Conservation (phyloP, 1,284 basidiomycete genomes). For the Fomitopsis betulina region DNA sequence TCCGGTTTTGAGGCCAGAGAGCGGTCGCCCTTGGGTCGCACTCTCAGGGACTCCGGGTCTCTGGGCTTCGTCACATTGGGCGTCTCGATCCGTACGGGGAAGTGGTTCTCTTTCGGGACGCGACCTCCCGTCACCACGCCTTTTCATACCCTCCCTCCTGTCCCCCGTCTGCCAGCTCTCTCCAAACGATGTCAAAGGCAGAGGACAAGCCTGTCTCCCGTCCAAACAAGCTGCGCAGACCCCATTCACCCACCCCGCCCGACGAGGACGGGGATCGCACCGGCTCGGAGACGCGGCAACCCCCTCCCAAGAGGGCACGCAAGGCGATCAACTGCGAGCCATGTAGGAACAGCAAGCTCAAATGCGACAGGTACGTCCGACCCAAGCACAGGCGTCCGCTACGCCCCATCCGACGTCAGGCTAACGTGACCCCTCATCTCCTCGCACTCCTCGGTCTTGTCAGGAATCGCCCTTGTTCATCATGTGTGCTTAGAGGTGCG, state of each 20-base stretch:
- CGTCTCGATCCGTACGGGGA: not conserved
- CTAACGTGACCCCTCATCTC: constrained; percentile 14
- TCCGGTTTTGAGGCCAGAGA: not conserved
- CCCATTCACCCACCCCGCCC: not conserved
- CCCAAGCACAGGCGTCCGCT: not conserved
- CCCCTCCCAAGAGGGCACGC: constrained; percentile 68
- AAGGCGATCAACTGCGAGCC: constrained; percentile 85
- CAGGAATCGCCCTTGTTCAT: constrained; percentile 79
- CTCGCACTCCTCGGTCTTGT: constrained; percentile 19
- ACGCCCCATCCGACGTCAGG: not conserved
- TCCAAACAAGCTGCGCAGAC: not conserved
- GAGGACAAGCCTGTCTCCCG: not conserved
- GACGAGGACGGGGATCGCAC: not conserved
- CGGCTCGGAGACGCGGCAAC: constrained; percentile 18
- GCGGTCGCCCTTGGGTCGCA: too few species aligned
- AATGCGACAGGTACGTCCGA: constrained; percentile 67
- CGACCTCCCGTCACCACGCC: not conserved
- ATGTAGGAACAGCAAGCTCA: constrained; percentile 78
- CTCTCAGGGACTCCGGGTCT: too few species aligned
- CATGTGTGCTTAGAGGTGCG: constrained; percentile 71
- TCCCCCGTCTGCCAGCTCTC: not conserved
- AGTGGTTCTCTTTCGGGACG: not conserved
- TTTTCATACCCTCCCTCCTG: not conserved
- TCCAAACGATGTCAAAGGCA: not conserved
- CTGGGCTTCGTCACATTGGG: not conserved